Evolutionary conservation across 2,329 filamentous ascomycete genomes (phyloP).

Genomic region (Exophiala calicioides): DNA sequence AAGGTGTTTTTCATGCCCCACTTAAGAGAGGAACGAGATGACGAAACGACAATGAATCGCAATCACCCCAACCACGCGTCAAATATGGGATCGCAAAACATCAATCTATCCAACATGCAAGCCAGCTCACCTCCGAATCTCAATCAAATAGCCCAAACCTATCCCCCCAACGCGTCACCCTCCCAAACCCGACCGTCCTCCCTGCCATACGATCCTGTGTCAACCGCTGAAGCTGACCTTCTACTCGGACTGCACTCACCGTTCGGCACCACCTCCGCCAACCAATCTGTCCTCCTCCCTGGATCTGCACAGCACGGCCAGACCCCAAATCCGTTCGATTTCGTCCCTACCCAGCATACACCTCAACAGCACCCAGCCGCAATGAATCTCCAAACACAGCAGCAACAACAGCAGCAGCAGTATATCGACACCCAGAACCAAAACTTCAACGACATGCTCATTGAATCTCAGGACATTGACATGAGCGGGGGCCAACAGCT

Average conservation of each 20-base stretch:
- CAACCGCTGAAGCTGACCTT: slow-evolving; percentile 50
- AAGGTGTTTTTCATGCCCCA: not conserved
- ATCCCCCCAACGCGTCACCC: slow-evolving; percentile 18
- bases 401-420: slow-evolving; percentile 13
- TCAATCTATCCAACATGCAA: not conserved
- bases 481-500: slow-evolving; percentile 46
- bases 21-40: not conserved
- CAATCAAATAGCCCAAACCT: slow-evolving; percentile 3
- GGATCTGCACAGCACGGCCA: slow-evolving; percentile 1
- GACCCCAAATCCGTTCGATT: not conserved
- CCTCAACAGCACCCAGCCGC: not conserved
- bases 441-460: slow-evolving; percentile 58
- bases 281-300: not conserved
- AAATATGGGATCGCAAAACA: not conserved
- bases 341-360: not conserved
- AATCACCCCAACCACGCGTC: not conserved
- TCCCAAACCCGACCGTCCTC: slow-evolving; percentile 38
- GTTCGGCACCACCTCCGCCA: slow-evolving; percentile 32
- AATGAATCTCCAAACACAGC: slow-evolving; percentile 13
- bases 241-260: slow-evolving; percentile 53
- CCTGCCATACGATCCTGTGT: slow-evolving; percentile 34
- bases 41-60: not conserved
- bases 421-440: slow-evolving; percentile 9
- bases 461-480: slow-evolving; percentile 76
- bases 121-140: not conserved